Percentiles rank a stretch among this genome's conserved stretches.
phyloP scores from a whole-genome alignment of 306 rosid species.

The Lagenaria siceraria region DNA sequence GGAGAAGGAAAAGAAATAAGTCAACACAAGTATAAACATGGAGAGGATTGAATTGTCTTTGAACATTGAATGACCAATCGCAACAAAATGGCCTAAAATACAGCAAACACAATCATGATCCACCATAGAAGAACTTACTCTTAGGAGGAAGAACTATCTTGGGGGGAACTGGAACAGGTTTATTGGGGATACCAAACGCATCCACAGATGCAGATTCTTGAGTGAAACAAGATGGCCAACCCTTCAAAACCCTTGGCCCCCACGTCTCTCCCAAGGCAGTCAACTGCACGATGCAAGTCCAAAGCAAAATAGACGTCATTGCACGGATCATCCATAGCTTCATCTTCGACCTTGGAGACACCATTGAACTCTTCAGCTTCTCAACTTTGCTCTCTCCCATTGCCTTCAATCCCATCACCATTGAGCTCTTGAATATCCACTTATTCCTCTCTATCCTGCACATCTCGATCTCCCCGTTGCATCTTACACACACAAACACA shows the following conservation, averaged over 20 bases:
- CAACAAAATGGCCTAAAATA: background rate
- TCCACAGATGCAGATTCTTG: constrained; percentile 39
- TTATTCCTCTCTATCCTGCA: constrained; percentile 35
- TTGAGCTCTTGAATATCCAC: constrained; percentile 13
- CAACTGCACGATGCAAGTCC: constrained; percentile 91
- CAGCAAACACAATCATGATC: background rate
- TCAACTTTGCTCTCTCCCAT: constrained; percentile 40
- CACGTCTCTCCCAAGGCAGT: constrained; percentile 83
- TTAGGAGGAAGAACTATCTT: constrained; percentile 71
- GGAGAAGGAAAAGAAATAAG: background rate
- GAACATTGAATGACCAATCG: background rate
- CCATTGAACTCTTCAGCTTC: constrained; percentile 42
- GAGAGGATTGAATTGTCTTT: background rate
- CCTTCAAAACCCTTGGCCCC: constrained; percentile 96
- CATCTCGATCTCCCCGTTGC: constrained; percentile 22
- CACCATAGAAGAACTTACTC: constrained; percentile 35
- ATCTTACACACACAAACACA: background rate
- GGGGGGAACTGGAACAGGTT: constrained; percentile 28
- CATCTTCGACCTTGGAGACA: constrained; percentile 52
- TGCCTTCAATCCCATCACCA: constrained; percentile 59
- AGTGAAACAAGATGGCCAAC: constrained; percentile 95
- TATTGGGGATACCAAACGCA: constrained; percentile 23
- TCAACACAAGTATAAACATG: background rate
- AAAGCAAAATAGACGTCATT: constrained; percentile 67
- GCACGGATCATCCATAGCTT: constrained; percentile 94